Conservation (phyloP, 2,329 filamentous ascomycete genomes). For the Exophiala mesophila region DNA sequence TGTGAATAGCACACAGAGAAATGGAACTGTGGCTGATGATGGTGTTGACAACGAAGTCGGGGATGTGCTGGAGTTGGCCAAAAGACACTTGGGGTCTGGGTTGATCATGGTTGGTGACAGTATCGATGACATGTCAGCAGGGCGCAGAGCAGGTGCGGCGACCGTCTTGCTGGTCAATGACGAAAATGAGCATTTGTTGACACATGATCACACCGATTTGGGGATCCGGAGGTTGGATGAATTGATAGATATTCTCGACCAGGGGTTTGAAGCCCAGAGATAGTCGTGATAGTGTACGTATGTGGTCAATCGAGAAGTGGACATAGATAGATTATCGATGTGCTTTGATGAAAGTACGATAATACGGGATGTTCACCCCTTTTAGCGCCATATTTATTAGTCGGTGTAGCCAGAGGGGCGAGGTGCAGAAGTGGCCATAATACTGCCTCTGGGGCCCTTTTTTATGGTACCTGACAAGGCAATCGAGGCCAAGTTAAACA, state of each 20-base stretch:
- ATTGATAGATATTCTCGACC: constrained; percentile 67
- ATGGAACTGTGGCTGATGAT: background rate
- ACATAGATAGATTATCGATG: background rate
- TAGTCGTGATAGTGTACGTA: no score
- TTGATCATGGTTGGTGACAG: constrained; percentile 59
- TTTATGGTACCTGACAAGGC: no score
- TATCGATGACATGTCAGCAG: constrained; percentile 89
- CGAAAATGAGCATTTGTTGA: constrained; percentile 65
- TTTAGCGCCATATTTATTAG: no score
- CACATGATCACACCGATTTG: constrained; percentile 72
- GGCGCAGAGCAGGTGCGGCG: constrained; percentile 73
- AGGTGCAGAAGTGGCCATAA: no score
- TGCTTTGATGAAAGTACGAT: no score
- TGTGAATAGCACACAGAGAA: background rate
- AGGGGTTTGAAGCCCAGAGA: constrained; percentile 59
- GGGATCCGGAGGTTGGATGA: constrained; percentile 70
- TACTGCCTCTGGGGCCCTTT: no score
- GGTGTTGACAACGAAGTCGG: background rate
- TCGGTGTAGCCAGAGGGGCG: no score
- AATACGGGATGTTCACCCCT: no score
- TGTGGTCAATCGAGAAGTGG: no score
- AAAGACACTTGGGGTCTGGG: constrained; percentile 15
- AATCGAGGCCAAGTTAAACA: no score
- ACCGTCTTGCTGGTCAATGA: constrained; percentile 85
- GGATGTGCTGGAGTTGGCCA: constrained; percentile 47